Evolutionary conservation across 306 rosid species (phyloP).

Genomic region (Castanopsis chinensis): DNA sequence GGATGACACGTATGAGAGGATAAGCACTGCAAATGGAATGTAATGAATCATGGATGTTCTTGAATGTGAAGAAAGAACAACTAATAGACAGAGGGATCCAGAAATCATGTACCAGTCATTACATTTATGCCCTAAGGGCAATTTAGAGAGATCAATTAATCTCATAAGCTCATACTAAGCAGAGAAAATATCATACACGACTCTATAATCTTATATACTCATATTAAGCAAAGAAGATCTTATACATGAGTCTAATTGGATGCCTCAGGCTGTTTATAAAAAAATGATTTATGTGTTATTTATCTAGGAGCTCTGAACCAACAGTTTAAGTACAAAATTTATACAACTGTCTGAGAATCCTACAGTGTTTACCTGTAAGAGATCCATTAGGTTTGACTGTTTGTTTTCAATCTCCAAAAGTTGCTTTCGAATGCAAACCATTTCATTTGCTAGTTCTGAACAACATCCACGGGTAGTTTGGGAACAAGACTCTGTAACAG

Average conservation of each 20-base stretch:
- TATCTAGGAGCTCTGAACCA: constrained; percentile 1
- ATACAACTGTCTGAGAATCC: background rate
- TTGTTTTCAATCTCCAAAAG: constrained; percentile 73
- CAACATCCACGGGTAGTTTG: constrained; percentile 52
- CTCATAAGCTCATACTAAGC: background rate
- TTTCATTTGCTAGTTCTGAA: constrained; percentile 57
- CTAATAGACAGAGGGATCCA: background rate
- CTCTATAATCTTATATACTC: background rate
- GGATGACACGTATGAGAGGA: background rate
- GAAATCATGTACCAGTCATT: background rate
- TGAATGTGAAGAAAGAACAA: background rate
- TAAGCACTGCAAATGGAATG: background rate
- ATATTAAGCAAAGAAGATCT: background rate
- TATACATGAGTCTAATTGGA: background rate
- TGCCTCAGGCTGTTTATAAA: background rate
- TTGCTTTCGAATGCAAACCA: constrained; percentile 66
- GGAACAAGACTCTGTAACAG: constrained; percentile 52
- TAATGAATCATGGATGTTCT: background rate
- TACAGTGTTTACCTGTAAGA: constrained; percentile 54
- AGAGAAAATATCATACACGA: background rate
- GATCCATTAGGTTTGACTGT: constrained; percentile 67
- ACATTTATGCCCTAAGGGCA: background rate
- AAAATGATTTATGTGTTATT: background rate
- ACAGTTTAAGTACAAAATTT: background rate
- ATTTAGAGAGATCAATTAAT: background rate